Percentiles rank a stretch among this genome's conserved stretches.
Evolutionary conservation across 257 asterid species (phyloP).

Genomic region (Agastache rugosa): DNA sequence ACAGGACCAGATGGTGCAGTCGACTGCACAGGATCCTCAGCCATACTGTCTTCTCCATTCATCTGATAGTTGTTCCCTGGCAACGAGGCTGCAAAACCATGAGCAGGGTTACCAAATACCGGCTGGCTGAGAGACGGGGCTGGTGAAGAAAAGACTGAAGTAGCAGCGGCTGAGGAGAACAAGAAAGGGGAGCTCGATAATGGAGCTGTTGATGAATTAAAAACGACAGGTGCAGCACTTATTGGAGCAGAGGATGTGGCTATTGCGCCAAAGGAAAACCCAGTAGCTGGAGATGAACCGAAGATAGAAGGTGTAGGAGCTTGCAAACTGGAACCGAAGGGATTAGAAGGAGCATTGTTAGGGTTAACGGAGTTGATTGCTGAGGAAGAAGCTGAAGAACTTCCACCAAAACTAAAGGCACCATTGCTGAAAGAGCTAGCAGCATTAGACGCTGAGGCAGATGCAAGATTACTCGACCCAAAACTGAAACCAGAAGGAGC

Average conservation of each 20-base stretch:
- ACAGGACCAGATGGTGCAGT: slow-evolving; percentile 39
- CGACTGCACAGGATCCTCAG: slow-evolving; percentile 76
- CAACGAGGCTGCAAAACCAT: slow-evolving; percentile 45
- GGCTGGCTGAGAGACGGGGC: slow-evolving; percentile 32
- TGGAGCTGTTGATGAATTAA: slow-evolving; percentile 49
- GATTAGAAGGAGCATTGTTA: slow-evolving; percentile 35
- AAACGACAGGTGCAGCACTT: slow-evolving; percentile 39
- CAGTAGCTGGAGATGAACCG: slow-evolving; percentile 52
- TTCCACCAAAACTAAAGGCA: slow-evolving; percentile 45
- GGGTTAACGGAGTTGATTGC: slow-evolving; percentile 45
- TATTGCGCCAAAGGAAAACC: slow-evolving; percentile 55
- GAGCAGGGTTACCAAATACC: slow-evolving; percentile 39
- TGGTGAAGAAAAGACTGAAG: slow-evolving; percentile 40
- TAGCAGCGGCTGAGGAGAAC: slow-evolving; percentile 48
- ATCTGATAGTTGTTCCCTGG: slow-evolving; percentile 61
- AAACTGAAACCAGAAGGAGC: slow-evolving; percentile 36
- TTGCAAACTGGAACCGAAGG: slow-evolving; percentile 58
- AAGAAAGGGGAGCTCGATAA: slow-evolving; percentile 46
- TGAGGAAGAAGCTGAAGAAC: slow-evolving; percentile 49
- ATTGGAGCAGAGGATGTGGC: slow-evolving; percentile 46
- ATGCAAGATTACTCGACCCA: slow-evolving; percentile 38
- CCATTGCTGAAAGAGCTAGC: slow-evolving; percentile 44
- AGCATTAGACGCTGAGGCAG: slow-evolving; percentile 32
- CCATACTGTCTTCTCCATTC: slow-evolving; percentile 84
- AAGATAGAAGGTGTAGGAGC: slow-evolving; percentile 45